Base-by-base conservation (phyloP, 768 basidiomycete species). In the Lentinula sp. region DNA sequence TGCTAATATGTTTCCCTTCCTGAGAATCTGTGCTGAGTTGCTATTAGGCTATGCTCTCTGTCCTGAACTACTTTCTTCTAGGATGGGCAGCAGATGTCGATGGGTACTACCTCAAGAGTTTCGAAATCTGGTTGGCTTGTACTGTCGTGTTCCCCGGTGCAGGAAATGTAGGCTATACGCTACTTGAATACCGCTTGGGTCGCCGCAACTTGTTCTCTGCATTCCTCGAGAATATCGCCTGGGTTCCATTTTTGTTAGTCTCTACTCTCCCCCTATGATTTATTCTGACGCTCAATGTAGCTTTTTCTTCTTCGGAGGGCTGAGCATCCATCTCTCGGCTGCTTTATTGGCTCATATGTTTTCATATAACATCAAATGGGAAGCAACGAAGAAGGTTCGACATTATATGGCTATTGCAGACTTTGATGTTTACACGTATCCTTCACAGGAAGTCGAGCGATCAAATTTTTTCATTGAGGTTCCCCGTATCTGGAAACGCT, bases 381-480 rank as follows among this genome's bases (percentile, higher is more conserved):
- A 84, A 23, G 85, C 89, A 5, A 92, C 90, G 4, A 83, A 83
- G 66, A 91, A 92, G 74, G 79, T 68, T 32, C n/a, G 65, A 58
- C 21, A 13, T 7, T 23, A 28, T 8, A 28, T 46, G 7, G 21
- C 28, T n/a, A 23, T 56, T 5, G 75, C 59, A 21, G 1, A 11
- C 16, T 28, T 35, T 6, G 1, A 59, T 59, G 2, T 23, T 10
- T 8, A 31, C 18, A 34, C 32, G 13, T 45, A 32, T 37, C 4
- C 8, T 10, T 16, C 23, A 67, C 83, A 93, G 82, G 89, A 91
- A 72, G 91, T 95, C 43, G 88, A 94, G 72, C 80, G 84, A 52
- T 91, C 89, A 5, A 95, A 94, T 70, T 94, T 96, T 78, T 94
- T 90, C 83, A 83, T 89, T 59, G 93, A 96, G 71, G 85, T 94